phyloP scores from a whole-genome alignment of 805 yeast genomes.

The Jamesozyma lodderae region DNA sequence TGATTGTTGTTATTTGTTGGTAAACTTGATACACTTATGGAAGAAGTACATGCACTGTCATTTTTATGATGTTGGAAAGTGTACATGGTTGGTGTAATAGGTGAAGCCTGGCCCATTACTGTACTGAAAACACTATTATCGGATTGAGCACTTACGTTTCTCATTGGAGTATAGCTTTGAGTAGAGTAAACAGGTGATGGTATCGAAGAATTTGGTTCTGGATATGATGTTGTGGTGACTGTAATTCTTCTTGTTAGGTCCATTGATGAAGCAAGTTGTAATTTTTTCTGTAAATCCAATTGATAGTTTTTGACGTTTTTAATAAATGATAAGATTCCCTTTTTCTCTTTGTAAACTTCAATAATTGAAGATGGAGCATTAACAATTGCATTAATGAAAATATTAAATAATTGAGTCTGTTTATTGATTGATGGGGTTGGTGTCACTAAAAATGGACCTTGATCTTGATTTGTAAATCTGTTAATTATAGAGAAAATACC shows the following conservation, averaged over 20 bases:
- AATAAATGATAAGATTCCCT: conserved; percentile 19
- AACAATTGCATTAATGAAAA: conserved; percentile 19
- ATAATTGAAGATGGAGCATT: conserved; percentile 20
- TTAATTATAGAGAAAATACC: conserved; percentile 26
- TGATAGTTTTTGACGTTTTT: conserved; percentile 17
- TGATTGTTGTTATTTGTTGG: conserved; percentile 11
- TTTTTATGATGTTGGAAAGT: conserved; percentile 22
- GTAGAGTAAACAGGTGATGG: conserved; percentile 26
- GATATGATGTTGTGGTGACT: conserved; percentile 4
- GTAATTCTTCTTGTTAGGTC: conserved; percentile 17
- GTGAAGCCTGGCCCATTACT: conserved; percentile 21
- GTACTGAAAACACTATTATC: conserved; percentile 28
- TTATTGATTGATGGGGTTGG: conserved; percentile 18
- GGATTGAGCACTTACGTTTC: conserved; percentile 27
- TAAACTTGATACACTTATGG: conserved; percentile 24
- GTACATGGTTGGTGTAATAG: conserved; percentile 28
- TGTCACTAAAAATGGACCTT: conserved; percentile 23
- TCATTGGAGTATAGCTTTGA: conserved; percentile 26
- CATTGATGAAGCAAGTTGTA: conserved; percentile 21
- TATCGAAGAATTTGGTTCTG: conserved; percentile 10
- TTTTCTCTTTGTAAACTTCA: conserved; percentile 19
- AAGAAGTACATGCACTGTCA: conserved; percentile 23
- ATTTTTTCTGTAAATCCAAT: conserved; percentile 18
- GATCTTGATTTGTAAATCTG: conserved; percentile 25
- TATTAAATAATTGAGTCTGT: conserved; percentile 18